phyloP scores from a whole-genome alignment of 257 asterid species.

The Echites panduratus region DNA sequence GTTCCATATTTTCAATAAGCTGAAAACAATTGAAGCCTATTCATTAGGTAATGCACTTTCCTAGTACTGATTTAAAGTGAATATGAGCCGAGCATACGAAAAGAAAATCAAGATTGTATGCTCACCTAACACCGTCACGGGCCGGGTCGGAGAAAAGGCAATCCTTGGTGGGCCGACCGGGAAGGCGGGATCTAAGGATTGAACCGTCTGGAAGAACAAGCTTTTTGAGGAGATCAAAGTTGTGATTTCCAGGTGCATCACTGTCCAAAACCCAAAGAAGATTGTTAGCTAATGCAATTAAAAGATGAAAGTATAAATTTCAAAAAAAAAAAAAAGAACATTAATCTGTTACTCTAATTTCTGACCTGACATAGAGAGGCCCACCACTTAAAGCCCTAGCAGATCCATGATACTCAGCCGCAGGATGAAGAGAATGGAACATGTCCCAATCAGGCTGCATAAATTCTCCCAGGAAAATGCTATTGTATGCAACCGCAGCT shows the following conservation, averaged over 20 bases:
- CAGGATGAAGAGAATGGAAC: conserved; percentile 89
- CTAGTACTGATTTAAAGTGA: too few relatives aligned
- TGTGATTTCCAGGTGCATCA: conserved; percentile 90
- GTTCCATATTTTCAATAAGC: conserved; percentile 89
- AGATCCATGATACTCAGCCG: conserved; percentile 79
- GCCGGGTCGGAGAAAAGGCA: conserved; percentile 88
- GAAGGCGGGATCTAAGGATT: conserved; percentile 73
- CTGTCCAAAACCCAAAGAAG: conserved; percentile 30
- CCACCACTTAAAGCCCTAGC: conserved; percentile 86
- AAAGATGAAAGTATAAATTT: too few relatives aligned
- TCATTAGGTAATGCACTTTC: conserved; percentile 12
- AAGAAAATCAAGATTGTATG: too few relatives aligned
- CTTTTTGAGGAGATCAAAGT: conserved; percentile 71
- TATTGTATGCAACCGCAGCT: conserved; percentile 75
- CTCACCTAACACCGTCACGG: conserved; percentile 85
- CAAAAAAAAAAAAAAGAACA: too few relatives aligned
- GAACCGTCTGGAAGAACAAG: conserved; percentile 82
- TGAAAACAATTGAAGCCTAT: conserved; percentile 19
- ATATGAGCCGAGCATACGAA: too few relatives aligned
- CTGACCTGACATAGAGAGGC: conserved; percentile 74
- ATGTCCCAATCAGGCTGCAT: conserved; percentile 94
- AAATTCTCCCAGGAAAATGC: conserved; percentile 63
- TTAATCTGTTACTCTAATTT: too few relatives aligned
- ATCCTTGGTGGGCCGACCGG: conserved; percentile 91
- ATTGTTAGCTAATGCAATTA: neutral